These are phyloP conservation scores for Massariosphaeria phaeospora DNA, from an alignment of 495 filamentous ascomycete genomes.

Conservation along the genomic window DNA sequence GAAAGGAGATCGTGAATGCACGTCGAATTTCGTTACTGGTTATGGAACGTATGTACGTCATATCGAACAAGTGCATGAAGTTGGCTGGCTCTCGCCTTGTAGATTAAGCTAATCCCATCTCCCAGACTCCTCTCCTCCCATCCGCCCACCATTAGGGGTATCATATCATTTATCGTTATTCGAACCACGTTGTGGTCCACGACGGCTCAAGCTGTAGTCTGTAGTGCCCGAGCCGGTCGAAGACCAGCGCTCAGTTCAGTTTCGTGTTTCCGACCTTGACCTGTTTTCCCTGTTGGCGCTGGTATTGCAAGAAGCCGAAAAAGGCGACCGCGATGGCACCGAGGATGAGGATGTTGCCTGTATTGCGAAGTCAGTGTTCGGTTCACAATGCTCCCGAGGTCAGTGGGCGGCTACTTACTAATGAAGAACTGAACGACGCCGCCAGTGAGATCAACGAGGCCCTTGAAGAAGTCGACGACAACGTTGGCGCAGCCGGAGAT, in stretches of 20 bases:
- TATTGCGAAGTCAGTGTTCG: background rate
- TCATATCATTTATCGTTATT: background rate
- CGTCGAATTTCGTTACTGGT: too few relatives aligned
- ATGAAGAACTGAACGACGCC: constrained; percentile 23
- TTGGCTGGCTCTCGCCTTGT: too few relatives aligned
- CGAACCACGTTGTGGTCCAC: too few relatives aligned
- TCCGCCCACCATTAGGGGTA: background rate
- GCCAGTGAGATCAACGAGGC: constrained; percentile 16
- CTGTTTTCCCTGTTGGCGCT: constrained; percentile 26
- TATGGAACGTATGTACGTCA: too few relatives aligned
- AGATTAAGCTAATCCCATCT: too few relatives aligned
- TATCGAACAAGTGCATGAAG: too few relatives aligned
- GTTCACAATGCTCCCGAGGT: background rate
- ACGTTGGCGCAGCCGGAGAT: constrained; percentile 17
- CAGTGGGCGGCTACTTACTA: constrained; percentile 6
- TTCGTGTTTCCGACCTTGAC: constrained; percentile 33
- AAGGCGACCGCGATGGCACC: constrained; percentile 22
- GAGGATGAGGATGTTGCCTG: constrained; percentile 29
- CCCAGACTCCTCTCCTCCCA: too few relatives aligned
- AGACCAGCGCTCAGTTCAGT: constrained; percentile 12
- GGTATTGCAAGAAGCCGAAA: constrained; percentile 31
- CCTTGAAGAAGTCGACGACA: constrained; percentile 22
- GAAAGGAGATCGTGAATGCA: too few relatives aligned
- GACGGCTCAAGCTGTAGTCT: too few relatives aligned
- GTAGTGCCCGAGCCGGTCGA: background rate